Evolutionary conservation across 2,329 filamentous ascomycete genomes (phyloP), one percentile per base, ranked within the genome.

Genomic region (Orbilia ellipsospora): DNA sequence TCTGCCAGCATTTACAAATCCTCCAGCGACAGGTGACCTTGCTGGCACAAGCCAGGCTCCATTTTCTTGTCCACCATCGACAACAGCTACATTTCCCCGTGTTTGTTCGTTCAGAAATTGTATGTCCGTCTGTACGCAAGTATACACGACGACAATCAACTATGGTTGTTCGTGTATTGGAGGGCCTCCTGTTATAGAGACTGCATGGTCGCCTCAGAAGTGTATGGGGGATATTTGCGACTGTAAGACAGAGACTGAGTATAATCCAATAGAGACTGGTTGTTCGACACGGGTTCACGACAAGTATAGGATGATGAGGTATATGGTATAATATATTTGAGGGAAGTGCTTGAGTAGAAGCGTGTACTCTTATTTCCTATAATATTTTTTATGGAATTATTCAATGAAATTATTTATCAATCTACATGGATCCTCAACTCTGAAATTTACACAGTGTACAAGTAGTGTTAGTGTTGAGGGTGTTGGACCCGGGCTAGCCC

Each of bases 21-120:
- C 31, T 36, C 31, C 31, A 36, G 31, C 20, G 48, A 18, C 48
- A 52, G 18, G 4, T 6, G 4, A 7, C 20, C 48, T 18, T 52
- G 13, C 36, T 16, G 18, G 26, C 26, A 7, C 23, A 26, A 44
- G 13, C 8, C 4, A 10, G n/a, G 44, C 7, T 5, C 54, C 36
- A n/a, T n/a, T 15, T 10, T 56, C 16, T 18, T 59, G 55, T 40
- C 55, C 55, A n/a, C 55, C 55, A 45, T 59, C 55, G 36, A 59
- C 55, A 15, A 59, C 55, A 2, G 20, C 23, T 59, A 59, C 36
- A 13, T 15, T 26, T n/a, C 18, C n/a, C 16, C 55, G 55, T n/a
- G 16, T 20, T 4, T 59, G 55, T 18, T 12, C n/a, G 13, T 13
- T 45, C 31, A 13, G n/a, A 20, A 36, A 36, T 13, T 59, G 55